Evolutionary conservation across 306 rosid species (phyloP).

Genomic region (Cucurbita moschata): DNA sequence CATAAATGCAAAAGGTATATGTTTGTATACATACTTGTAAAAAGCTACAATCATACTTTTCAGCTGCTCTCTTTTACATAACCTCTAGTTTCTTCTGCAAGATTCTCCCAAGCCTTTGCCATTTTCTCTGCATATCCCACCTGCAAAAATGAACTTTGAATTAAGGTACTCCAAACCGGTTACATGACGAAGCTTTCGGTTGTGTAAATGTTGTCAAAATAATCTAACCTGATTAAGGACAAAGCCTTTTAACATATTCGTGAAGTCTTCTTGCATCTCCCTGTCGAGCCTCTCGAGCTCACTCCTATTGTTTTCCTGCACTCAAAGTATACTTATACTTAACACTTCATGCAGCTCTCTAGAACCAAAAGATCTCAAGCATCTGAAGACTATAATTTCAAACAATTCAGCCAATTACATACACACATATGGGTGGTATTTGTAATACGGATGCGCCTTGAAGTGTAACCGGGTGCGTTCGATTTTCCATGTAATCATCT

Average conservation of each 20-base stretch:
- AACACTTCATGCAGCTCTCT: neutral
- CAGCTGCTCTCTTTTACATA: constrained; percentile 44
- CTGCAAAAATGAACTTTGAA: constrained; percentile 16
- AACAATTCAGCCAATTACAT: neutral
- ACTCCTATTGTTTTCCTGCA: constrained; percentile 81
- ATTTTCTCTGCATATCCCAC: constrained; percentile 95
- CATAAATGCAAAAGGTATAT: neutral
- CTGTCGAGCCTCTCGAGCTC: constrained; percentile 82
- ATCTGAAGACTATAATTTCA: neutral
- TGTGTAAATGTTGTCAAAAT: neutral
- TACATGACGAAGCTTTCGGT: neutral
- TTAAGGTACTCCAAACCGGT: neutral
- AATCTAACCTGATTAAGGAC: constrained; percentile 74
- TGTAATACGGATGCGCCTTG: neutral
- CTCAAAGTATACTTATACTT: constrained; percentile 7
- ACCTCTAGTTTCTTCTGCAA: constrained; percentile 62
- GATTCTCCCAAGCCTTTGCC: constrained; percentile 76
- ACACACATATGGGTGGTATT: neutral
- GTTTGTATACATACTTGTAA: constrained; percentile 1
- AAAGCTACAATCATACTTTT: constrained; percentile 13
- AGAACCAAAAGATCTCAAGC: neutral
- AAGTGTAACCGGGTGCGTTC: neutral
- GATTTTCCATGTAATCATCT: neutral
- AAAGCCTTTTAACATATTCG: constrained; percentile 82
- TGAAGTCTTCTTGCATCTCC: constrained; percentile 68